Base-by-base conservation (phyloP, 1,284 basidiomycete species). In the Apiotrichum montevideense region DNA sequence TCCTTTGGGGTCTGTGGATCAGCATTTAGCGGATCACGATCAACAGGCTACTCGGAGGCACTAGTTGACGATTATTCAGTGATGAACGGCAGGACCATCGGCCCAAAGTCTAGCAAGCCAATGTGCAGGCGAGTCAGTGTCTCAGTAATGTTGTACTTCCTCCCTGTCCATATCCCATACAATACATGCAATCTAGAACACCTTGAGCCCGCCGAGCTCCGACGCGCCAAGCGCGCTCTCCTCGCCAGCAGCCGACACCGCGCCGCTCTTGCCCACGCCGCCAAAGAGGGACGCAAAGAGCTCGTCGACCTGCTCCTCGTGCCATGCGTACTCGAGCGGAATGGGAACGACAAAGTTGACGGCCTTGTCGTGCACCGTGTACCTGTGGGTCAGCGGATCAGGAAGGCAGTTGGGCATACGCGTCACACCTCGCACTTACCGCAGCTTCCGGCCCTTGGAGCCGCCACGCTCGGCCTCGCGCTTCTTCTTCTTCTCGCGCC, bases 331-430 rank as follows among this genome's bases (percentile, higher is more conserved):
- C 10, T 55, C 64, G 1, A 83, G 78, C 6, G 85, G 83, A 4
- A 93, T 84, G 9, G 93, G 92, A 1, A 92, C 88, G 86, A 94
- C 94, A 70, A 95, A 95, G 72, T 92, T 91, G 70, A 90, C 87
- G 43, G 94, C 78, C 77, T 95, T 96, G 68, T 95, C 90, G 70
- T 96, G 93, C 1, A 90, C 85, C 59, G 94, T 87, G 72, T 91
- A 95, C 60, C 90, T 88, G 68, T 60, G 48, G 42, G 6, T 33
- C 42, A 8, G 21, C 21, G 61, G 47, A 14, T 35, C 43, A 10
- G 21, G 21, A 21, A 21, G 21, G 21, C 21, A 21, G 21, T 21
- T 21, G 21, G 21, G 32, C 35, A 39, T 4, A 14, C 6, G 5
- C 37, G 10, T 8, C 13, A 34, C 35, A 34, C 10, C 11, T 15